phyloP scores from a whole-genome alignment of 345 rosid genomes.

The Melastoma malabathricum region DNA sequence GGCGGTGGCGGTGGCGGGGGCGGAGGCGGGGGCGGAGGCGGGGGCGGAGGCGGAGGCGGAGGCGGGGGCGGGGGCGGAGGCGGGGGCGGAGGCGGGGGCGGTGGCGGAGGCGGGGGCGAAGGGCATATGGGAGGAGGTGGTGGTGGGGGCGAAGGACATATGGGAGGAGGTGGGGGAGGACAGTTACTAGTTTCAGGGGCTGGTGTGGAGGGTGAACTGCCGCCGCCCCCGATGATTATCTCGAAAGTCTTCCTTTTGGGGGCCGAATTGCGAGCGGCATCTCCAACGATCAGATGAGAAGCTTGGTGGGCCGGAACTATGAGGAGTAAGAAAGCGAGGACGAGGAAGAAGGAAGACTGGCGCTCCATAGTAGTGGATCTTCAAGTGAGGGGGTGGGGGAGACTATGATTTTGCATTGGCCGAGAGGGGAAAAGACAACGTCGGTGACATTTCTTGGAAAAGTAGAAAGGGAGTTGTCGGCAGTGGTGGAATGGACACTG shows the following conservation, averaged over 20 bases:
- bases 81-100: slow-evolving; percentile 1
- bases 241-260: slow-evolving; percentile 5
- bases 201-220: neutral
- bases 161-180: slow-evolving; percentile 7
- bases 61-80: neutral
- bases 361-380: too few relatives aligned
- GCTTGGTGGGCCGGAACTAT: too few relatives aligned
- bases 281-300: neutral
- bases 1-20: neutral
- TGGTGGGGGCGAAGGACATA: neutral
- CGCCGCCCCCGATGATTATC: slow-evolving; percentile 6
- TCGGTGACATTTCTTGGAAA: too few relatives aligned
- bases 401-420: too few relatives aligned
- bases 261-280: neutral
- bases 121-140: too few relatives aligned
- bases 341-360: too few relatives aligned
- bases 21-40: neutral
- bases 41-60: too few relatives aligned
- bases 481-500: too few relatives aligned
- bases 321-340: too few relatives aligned
- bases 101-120: neutral
- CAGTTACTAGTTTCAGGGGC: neutral
- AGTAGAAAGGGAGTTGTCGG: too few relatives aligned
- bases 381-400: too few relatives aligned
- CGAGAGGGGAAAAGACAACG: too few relatives aligned